Evolutionary conservation across 345 rosid genomes (phyloP).

Genomic region (Sonneratia caseolaris): DNA sequence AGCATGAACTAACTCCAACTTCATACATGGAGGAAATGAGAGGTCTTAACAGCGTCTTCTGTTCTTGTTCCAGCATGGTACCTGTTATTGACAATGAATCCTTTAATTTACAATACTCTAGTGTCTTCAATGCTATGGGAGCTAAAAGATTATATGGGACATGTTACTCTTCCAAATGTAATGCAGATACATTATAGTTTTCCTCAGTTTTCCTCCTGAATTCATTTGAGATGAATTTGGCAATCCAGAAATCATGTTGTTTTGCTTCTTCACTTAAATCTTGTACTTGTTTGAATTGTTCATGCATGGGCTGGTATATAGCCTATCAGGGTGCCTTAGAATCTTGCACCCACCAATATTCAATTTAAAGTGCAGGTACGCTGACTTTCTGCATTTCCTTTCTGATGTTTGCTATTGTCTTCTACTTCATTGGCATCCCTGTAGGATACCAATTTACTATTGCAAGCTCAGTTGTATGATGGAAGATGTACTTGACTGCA

Average conservation of each 20-base stretch:
- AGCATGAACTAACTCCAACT: neutral
- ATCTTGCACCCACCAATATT: neutral
- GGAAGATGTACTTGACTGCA: neutral
- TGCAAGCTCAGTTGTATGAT: neutral
- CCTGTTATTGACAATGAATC: neutral
- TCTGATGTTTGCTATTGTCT: neutral
- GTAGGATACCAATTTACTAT: neutral
- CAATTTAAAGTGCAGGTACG: neutral
- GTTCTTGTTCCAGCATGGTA: neutral
- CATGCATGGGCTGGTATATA: neutral
- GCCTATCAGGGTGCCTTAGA: neutral
- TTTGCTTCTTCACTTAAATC: neutral
- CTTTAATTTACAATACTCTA: neutral
- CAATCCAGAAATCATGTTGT: neutral
- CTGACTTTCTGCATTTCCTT: neutral
- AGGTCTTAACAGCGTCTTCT: neutral
- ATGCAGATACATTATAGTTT: neutral
- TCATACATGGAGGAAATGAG: neutral
- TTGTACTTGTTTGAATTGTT: neutral
- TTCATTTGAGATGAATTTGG: neutral
- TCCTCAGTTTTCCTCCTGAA: neutral
- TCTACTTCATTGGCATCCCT: neutral
- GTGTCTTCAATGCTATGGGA: neutral
- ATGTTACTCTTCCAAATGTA: neutral
- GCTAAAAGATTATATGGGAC: too few species aligned